Percentiles rank a stretch among this genome's conserved stretches.
Conservation (phyloP, 2,329 filamentous ascomycete genomes). For the Calonectria multiphialidica region DNA sequence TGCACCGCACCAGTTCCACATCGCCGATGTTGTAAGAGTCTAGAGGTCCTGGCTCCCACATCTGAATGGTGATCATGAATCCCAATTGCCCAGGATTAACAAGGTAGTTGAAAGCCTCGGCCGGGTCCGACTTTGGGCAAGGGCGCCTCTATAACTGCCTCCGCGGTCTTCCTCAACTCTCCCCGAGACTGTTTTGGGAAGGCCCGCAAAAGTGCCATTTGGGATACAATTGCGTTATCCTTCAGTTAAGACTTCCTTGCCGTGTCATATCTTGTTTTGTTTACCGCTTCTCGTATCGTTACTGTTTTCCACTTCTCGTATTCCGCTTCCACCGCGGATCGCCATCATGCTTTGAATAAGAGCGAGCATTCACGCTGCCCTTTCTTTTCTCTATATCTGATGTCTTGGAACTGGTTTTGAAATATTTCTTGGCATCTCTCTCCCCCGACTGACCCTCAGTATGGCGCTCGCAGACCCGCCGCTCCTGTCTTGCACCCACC, state of each 20-base stretch:
- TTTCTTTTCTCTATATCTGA: conserved; percentile 53
- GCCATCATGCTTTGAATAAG: conserved; percentile 54
- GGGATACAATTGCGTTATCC: conserved; percentile 1
- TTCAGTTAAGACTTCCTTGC: conserved; percentile 12
- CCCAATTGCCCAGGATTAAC: neutral
- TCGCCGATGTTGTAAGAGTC: conserved; percentile 24
- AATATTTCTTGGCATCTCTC: conserved; percentile 48
- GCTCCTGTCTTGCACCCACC: conserved; percentile 48
- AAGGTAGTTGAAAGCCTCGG: neutral
- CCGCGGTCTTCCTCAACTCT: neutral
- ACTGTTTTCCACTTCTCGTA: conserved; percentile 18
- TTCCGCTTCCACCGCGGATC: conserved; percentile 43
- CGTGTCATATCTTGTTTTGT: neutral
- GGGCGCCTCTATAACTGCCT: neutral
- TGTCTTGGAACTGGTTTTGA: conserved; percentile 56
- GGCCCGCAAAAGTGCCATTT: neutral
- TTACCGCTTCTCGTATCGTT: neutral
- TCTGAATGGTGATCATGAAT: conserved; percentile 17
- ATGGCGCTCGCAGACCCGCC: conserved; percentile 51
- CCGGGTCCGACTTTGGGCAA: neutral
- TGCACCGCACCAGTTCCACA: conserved; percentile 27
- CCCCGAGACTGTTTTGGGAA: conserved; percentile 5
- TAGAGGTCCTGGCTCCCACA: conserved; percentile 7
- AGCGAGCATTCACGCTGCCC: conserved; percentile 35
- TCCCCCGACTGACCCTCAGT: conserved; percentile 40